Evolutionary conservation across 495 filamentous ascomycete genomes (phyloP), one percentile per base, ranked within the genome.

Genomic region (Aspergillus coremiiformis): DNA sequence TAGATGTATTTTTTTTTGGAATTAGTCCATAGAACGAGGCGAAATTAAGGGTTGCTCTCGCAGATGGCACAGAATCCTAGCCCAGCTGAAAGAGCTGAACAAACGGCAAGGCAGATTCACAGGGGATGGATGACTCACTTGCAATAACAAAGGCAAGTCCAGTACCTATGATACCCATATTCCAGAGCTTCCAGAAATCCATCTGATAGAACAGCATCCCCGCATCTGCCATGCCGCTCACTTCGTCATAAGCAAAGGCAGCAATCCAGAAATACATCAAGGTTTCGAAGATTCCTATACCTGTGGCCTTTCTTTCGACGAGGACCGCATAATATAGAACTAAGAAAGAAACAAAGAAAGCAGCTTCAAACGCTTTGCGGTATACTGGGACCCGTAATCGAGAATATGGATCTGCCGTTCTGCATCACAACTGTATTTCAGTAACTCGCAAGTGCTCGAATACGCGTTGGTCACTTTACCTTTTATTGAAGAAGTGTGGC

Each of bases 151-250:
- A 96, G 11, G 79, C 76, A 32, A 84, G 60, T 3, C 90, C 91
- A 20, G 91, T 87, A n/a, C 78, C 68, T 23, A 96, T 92, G 56
- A 96, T 95, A 33, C 80, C 82, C 50, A 95, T 63, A 62, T 96
- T 92, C 76, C 91, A 96, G 20, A 88, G 63, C 56, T 85, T 92
- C 90, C 91, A 96, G 51, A 96, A 87, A 61, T 94, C 90, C 42
- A 85, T 81, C 15, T 85, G 81, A 60, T 95, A 96, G 64, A 96
- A 90, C 24, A 88, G 68, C 15, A 85, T 58, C 0, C 90, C 90
- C 8, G 89, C 87, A 70, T 95, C 90, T 42, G 81, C 77, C 57
- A 90, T 84, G 48, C 90, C 86, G 51, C 85, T 84, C 48, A 95
- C 66, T 64, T 92, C 91, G 55, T 96, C 89, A 57, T 91, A 92